Evolutionary conservation across 139 green algal species (phyloP).

Genomic region (Micractinium sp.): DNA sequence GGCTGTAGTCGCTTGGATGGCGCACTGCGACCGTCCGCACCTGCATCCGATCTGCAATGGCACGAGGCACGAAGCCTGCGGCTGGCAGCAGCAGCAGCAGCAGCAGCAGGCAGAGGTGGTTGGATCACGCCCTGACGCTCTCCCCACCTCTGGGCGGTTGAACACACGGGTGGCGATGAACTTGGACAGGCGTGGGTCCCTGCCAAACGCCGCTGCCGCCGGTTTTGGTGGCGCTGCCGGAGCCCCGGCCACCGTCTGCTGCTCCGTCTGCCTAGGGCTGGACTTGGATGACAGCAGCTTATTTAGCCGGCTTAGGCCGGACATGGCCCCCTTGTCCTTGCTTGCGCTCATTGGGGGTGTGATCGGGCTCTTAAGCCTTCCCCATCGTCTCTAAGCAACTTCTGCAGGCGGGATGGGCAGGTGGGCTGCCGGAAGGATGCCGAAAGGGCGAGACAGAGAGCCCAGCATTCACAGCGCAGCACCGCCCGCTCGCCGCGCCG

Average conservation of each 20-base stretch:
- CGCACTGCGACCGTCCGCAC: background rate
- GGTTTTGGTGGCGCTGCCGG: background rate
- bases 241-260: background rate
- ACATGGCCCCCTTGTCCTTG: too few species aligned
- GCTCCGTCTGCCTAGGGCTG: background rate
- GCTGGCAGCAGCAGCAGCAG: too few species aligned
- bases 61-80: background rate
- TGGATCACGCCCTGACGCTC: background rate
- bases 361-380: too few species aligned
- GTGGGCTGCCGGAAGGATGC: too few species aligned
- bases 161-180: constrained; percentile 12
- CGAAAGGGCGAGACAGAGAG: too few species aligned
- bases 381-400: too few species aligned
- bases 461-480: too few species aligned
- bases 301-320: background rate
- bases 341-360: too few species aligned
- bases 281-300: background rate
- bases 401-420: too few species aligned
- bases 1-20: background rate
- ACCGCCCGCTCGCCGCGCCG: too few species aligned
- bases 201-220: background rate
- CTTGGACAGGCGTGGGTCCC: background rate
- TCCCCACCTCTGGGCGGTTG: constrained; percentile 31
- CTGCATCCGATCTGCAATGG: background rate
- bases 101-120: background rate